Percentiles rank a stretch among this genome's conserved stretches.
Conservation (phyloP, 2,329 filamentous ascomycete species). For the Phaeosphaeria sp. region DNA sequence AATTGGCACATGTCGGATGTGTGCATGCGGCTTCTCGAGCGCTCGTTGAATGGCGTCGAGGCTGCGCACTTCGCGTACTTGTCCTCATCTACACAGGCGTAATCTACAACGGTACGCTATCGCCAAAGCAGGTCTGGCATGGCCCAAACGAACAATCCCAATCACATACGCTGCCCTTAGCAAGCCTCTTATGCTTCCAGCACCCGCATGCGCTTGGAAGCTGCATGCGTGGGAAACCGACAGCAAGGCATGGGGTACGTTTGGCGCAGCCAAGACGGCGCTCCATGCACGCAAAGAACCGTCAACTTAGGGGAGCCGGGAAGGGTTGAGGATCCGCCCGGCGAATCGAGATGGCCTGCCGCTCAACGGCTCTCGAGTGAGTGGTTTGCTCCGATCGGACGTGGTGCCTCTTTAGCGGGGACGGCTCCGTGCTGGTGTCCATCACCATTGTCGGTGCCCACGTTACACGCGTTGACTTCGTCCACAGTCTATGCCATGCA, state of each 20-base stretch:
- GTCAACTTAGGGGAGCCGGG: conserved; percentile 34
- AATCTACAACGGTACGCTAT: conserved; percentile 23
- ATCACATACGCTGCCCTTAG: conserved; percentile 22
- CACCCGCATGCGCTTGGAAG: conserved; percentile 35
- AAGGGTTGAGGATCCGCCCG: conserved; percentile 15
- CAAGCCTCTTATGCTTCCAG: conserved; percentile 27
- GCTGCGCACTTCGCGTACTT: conserved; percentile 10
- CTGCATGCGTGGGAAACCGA: conserved; percentile 37
- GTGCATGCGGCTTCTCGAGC: conserved; percentile 14
- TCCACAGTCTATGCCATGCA: neutral
- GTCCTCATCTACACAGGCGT: conserved; percentile 19
- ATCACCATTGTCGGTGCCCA: neutral
- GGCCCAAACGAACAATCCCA: conserved; percentile 27
- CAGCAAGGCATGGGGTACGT: conserved; percentile 27
- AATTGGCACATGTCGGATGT: conserved; percentile 8
- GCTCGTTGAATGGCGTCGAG: neutral
- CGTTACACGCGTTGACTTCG: neutral
- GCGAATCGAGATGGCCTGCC: conserved; percentile 31
- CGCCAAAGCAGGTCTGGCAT: conserved; percentile 18
- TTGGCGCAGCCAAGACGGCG: conserved; percentile 36
- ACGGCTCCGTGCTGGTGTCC: conserved; percentile 11
- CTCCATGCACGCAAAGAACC: conserved; percentile 41
- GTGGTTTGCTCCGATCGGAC: conserved; percentile 35
- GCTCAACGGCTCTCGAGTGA: conserved; percentile 38
- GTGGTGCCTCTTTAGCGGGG: conserved; percentile 32